Evolutionary conservation across 179 eudicot genomes (phyloP).

Genomic region (Beta lomatogona): DNA sequence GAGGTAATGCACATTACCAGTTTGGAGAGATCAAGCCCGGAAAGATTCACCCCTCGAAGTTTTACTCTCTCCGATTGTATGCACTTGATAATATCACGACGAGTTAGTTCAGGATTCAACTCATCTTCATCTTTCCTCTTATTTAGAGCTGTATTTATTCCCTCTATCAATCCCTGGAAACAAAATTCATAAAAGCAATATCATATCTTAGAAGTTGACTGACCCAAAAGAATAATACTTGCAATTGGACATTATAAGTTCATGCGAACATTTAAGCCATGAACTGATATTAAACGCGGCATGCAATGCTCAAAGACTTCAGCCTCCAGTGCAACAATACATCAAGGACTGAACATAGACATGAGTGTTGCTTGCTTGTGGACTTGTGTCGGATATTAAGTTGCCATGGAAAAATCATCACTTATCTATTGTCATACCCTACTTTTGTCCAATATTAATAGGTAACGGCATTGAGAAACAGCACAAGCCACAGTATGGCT

Average conservation of each 20-base stretch:
- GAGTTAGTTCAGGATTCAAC: conserved; percentile 67
- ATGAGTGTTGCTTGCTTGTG: background rate
- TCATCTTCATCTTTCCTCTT: conserved; percentile 74
- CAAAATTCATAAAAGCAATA: background rate
- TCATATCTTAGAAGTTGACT: background rate
- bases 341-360: background rate
- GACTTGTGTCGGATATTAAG: too few species aligned
- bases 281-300: background rate
- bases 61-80: conserved; percentile 85
- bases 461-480: background rate
- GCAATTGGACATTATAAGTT: background rate
- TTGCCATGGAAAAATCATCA: too few species aligned
- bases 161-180: conserved; percentile 73
- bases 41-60: conserved; percentile 89
- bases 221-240: background rate
- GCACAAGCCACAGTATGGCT: background rate
- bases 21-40: conserved; percentile 94
- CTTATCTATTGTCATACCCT: background rate
- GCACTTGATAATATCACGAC: conserved; percentile 86
- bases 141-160: conserved; percentile 52
- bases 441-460: background rate
- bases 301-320: background rate
- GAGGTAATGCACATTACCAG: conserved; percentile 54
- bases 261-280: background rate
- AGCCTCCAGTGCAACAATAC: background rate